Evolutionary conservation across 1,139 yeast genomes (phyloP), one percentile per base, ranked within the genome.

Genomic region (Geotrichum histeridarum): DNA sequence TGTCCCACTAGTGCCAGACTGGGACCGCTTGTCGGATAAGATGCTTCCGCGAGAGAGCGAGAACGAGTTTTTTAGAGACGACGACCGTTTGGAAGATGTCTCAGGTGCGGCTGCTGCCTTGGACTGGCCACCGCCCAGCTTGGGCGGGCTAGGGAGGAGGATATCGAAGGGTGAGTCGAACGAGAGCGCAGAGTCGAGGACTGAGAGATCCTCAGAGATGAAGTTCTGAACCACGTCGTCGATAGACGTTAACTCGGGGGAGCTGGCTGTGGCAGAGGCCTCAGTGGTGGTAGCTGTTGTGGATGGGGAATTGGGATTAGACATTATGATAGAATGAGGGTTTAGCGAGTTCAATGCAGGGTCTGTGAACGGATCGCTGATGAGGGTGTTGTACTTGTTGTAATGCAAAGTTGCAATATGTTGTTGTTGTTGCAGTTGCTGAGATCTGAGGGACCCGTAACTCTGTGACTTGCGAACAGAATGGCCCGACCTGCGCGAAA

Each of bases 171-270:
- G 27, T 3, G 27, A 22, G 5, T 22, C 27, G 27, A 22, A 22
- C 5, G 27, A 22, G 27, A 22, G 27, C 5, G 38, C 30, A 2
- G 48, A 44, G 32, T 47, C 50, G 12, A 47, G 27, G 6, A 22
- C 15, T n/a, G 50, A 5, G 36, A 47, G 43, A 35, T 47, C 50
- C 22, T 47, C 43, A 14, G 50, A 15, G 32, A 47, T 47, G 22
- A 47, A 47, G 14, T 8, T 27, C 22, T 47, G 42, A 11, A 47
- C 50, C 12, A 47, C 43, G 27, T 47, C 17, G 36, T 47, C 50
- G 15, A 47, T 30, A 2, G 42, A 35, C n/a, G 38, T 11, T 4
- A 32, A 32, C 15, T 44, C 48, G 14, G 46, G 18, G 18, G n/a
- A 14, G 38, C 14, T 11, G 12, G 14, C 35, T 8, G 8, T 5